phyloP scores from a whole-genome alignment of 2,329 filamentous ascomycete genomes.

The Xylaria arbuscula region DNA sequence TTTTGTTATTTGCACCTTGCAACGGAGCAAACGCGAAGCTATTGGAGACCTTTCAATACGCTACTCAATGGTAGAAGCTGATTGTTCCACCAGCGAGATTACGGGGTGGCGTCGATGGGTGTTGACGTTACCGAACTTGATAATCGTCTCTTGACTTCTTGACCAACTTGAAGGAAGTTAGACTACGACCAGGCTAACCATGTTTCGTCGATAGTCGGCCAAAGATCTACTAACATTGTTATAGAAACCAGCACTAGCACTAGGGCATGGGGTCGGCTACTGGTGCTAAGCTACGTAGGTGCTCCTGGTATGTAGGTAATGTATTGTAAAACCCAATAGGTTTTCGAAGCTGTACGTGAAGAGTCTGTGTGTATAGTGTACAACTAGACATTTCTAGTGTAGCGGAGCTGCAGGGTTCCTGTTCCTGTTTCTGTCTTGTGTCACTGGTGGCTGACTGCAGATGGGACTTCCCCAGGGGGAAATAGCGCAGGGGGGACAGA shows the following conservation, averaged over 20 bases:
- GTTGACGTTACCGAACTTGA: conserved; percentile 8
- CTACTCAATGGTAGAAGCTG: not conserved
- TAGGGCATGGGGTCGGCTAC: conserved; percentile 11
- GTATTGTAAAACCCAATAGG: conserved; percentile 22
- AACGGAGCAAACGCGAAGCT: not conserved
- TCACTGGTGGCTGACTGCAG: conserved; percentile 33
- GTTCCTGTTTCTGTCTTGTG: conserved; percentile 28
- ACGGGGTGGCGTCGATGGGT: conserved; percentile 22
- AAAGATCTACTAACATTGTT: conserved; percentile 7
- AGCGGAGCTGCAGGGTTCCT: conserved; percentile 27
- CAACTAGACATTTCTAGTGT: conserved; percentile 14
- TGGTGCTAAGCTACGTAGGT: conserved; percentile 5
- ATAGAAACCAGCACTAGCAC: not conserved
- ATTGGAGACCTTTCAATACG: not conserved
- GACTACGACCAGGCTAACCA: not conserved
- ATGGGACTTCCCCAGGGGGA: conserved; percentile 34
- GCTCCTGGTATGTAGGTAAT: too few species aligned
- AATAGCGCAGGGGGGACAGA: conserved; percentile 20
- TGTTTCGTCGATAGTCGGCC: conserved; percentile 5
- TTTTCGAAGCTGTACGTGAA: not conserved
- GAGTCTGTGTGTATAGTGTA: conserved; percentile 7
- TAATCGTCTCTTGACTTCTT: not conserved
- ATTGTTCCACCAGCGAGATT: conserved; percentile 18
- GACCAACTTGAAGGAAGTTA: not conserved
- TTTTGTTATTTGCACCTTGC: not conserved